Percentiles rank a stretch among this genome's conserved stretches.
Evolutionary conservation across 495 filamentous ascomycete species (phyloP).

Genomic region (Xylaria flabelliformis): DNA sequence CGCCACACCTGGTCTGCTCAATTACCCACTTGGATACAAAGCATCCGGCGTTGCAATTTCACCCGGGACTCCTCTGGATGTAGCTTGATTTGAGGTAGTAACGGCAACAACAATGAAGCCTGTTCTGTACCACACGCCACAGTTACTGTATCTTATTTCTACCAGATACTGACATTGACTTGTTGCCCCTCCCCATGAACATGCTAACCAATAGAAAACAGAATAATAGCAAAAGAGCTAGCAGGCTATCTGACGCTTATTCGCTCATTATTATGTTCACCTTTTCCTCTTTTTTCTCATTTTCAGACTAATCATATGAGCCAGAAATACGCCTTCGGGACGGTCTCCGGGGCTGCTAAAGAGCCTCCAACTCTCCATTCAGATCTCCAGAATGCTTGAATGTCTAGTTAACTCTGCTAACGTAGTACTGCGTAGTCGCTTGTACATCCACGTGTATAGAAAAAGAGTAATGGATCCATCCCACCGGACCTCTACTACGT

Average conservation of each 20-base stretch:
- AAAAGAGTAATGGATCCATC: slow-evolving; percentile 20
- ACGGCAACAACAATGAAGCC: not conserved
- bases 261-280: slow-evolving; percentile 5
- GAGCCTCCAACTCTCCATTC: slow-evolving; percentile 1
- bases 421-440: not conserved
- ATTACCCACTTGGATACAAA: slow-evolving; percentile 13
- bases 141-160: not conserved
- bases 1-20: slow-evolving; percentile 7
- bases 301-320: slow-evolving; percentile 17
- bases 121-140: slow-evolving; percentile 20
- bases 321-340: slow-evolving; percentile 3
- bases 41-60: not conserved
- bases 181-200: not conserved
- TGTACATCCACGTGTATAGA: slow-evolving; percentile 22
- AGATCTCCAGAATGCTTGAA: not conserved
- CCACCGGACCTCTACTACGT: not conserved
- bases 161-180: not conserved
- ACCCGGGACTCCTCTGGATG: slow-evolving; percentile 12
- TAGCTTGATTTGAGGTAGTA: slow-evolving; percentile 16
- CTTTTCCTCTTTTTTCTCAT: not conserved
- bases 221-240: not conserved
- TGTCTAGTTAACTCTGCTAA: slow-evolving; percentile 4
- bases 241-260: slow-evolving; percentile 9
- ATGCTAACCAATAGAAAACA: not conserved
- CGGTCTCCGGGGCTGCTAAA: not conserved